Evolutionary conservation across 768 basidiomycete genomes (phyloP), one percentile per base, ranked within the genome.

Genomic region (Thelephora aurantiotincta): DNA sequence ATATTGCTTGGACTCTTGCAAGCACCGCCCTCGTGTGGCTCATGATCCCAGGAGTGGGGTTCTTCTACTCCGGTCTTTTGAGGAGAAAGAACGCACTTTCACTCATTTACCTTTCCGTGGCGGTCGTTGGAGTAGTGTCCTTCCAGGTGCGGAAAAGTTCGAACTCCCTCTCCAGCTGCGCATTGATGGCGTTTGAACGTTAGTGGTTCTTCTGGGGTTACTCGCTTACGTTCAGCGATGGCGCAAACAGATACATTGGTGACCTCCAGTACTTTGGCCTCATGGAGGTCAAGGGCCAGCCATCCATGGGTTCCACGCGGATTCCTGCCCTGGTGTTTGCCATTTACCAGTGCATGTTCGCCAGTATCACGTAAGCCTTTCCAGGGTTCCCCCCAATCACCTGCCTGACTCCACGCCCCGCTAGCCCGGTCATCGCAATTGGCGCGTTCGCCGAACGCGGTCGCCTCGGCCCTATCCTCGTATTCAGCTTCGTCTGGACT

Each of bases 161-260:
- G 7, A 18, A 11, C 22, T 14, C 16, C 14, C 16, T 14, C 7
- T 16, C 14, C 14, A 41, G 45, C 44, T 16, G 52, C 35, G 6
- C 23, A 35, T 12, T 20, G 14, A 33, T 41, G 35, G 11, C 18
- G 2, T 23, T 20, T 42, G 23, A 51, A 50, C 13, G 51, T 77
- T 52, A 91, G 82, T 93, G 90, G 90, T 92, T 90, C 70, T 92
- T 94, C 72, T 96, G 93, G 93, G 93, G 93, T 2, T 97, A 74
- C 67, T 92, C 90, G 1, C 70, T 98, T 19, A 77, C 93, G 0
- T 98, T 98, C 68, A 84, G 82, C 51, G 85, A 89, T 12, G 77
- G 72, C 0, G 88, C 71, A 4, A 69, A 65, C 51, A 52, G 55
- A n/a, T 98, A 72, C 63, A 94, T 99, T 51, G 94, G 94, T 9